A percentile compares a stretch with the other conserved stretches of the same genome.
These are phyloP conservation scores for Ceratocystis albifundus DNA, from an alignment of 2,329 filamentous ascomycete genomes.

Conservation along the genomic window DNA sequence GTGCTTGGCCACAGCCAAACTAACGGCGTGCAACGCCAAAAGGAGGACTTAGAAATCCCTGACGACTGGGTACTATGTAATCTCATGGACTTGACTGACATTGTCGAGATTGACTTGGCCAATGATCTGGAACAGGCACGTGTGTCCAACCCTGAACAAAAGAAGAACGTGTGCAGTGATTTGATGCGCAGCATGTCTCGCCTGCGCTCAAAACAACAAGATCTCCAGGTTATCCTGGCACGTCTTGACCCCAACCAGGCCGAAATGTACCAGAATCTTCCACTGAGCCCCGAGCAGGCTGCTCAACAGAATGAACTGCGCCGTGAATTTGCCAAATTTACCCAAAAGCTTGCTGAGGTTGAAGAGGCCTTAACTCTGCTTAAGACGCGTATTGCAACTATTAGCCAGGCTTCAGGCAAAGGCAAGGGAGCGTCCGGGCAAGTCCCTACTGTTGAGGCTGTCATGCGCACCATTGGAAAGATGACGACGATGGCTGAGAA, in stretches of 20 bases:
- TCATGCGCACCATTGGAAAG: constrained; percentile 80
- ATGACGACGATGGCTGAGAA: constrained; percentile 90
- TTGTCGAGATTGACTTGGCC: constrained; percentile 55
- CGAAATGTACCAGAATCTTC: constrained; percentile 54
- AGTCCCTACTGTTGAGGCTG: constrained; percentile 78
- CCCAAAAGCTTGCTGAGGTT: constrained; percentile 61
- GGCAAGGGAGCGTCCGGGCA: constrained; percentile 30
- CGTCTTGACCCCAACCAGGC: constrained; percentile 55
- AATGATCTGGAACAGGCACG: constrained; percentile 54
- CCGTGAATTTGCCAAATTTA: constrained; percentile 59
- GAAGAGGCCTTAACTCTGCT: constrained; percentile 73
- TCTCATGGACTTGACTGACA: constrained; percentile 53
- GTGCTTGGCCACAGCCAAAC: constrained; percentile 55
- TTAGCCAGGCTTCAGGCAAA: constrained; percentile 40
- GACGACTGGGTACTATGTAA: constrained; percentile 68
- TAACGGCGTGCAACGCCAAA: constrained; percentile 39
- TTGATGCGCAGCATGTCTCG: constrained; percentile 58
- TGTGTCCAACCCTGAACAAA: constrained; percentile 55
- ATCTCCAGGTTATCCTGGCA: constrained; percentile 62
- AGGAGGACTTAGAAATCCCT: constrained; percentile 55
- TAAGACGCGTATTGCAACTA: constrained; percentile 60
- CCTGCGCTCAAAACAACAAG: constrained; percentile 63
- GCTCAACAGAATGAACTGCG: constrained; percentile 76
- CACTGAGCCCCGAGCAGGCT: constrained; percentile 73
- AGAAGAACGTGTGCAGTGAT: constrained; percentile 55